These are phyloP conservation scores for Rhodomyrtus tomentosa DNA, from an alignment of 345 rosid species.

Conservation along the genomic window DNA sequence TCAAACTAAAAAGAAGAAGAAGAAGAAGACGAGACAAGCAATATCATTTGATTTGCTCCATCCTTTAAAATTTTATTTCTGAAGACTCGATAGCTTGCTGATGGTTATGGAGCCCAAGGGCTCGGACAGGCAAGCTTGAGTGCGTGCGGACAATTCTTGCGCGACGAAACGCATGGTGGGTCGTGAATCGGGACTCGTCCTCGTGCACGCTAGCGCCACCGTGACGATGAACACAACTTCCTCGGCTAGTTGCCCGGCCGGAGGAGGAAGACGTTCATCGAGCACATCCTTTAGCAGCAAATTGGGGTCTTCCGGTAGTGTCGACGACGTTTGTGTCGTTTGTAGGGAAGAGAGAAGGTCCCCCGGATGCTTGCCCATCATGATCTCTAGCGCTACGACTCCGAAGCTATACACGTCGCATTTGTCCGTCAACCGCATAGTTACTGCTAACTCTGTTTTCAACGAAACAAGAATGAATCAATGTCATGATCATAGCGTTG, in stretches of 20 bases:
- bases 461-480: background rate
- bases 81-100: constrained; percentile 14
- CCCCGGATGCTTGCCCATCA: constrained; percentile 66
- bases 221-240: constrained; percentile 26
- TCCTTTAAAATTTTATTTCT: constrained; percentile 1
- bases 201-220: constrained; percentile 35
- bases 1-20: background rate
- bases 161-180: constrained; percentile 54
- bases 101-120: constrained; percentile 16
- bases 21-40: background rate
- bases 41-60: background rate
- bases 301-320: constrained; percentile 4
- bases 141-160: constrained; percentile 36
- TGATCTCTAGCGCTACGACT: constrained; percentile 47
- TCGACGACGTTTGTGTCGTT: background rate
- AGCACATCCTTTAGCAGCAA: constrained; percentile 30
- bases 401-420: constrained; percentile 58
- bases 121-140: constrained; percentile 17
- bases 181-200: constrained; percentile 19
- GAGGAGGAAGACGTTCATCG: constrained; percentile 39
- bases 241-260: constrained; percentile 28
- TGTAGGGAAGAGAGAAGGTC: constrained; percentile 26
- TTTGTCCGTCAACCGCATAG: constrained; percentile 23
- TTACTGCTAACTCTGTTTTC: background rate
- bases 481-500: background rate